A percentile compares a stretch with the other conserved stretches of the same genome.
Conservation (phyloP, 352 stramenopile genomes). For the Blastocystis sp. region DNA sequence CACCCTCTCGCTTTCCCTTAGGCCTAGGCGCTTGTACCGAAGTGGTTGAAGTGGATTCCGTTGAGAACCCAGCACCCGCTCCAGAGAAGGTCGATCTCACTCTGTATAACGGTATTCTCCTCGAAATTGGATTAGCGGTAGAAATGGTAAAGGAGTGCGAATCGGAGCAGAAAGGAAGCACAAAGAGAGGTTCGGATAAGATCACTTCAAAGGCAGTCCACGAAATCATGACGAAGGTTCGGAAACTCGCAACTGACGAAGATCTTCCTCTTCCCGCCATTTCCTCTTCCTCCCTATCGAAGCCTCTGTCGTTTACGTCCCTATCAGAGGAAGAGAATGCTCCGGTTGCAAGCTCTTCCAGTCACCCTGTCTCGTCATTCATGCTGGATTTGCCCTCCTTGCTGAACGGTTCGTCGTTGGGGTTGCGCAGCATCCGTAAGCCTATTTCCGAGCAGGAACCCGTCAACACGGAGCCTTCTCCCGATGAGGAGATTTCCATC, state of each 20-base stretch:
- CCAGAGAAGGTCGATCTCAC: background rate
- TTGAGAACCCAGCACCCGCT: background rate
- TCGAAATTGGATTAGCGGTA: background rate
- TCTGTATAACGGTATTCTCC: background rate
- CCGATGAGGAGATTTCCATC: background rate
- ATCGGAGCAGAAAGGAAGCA: background rate
- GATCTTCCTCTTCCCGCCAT: background rate
- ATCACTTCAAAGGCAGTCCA: background rate
- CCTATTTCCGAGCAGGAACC: background rate
- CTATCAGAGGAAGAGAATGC: background rate
- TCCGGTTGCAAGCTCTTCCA: background rate
- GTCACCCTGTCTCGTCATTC: background rate
- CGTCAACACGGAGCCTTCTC: background rate
- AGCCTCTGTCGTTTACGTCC: background rate
- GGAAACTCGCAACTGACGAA: background rate
- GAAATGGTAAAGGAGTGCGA: background rate
- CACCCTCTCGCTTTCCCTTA: background rate
- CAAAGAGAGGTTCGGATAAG: background rate
- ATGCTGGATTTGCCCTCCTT: background rate
- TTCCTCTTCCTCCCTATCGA: background rate
- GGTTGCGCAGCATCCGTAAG: background rate
- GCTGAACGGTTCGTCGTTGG: background rate
- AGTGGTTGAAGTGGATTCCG: background rate
- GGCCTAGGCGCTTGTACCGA: background rate
- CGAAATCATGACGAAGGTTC: background rate